Evolutionary conservation across 768 basidiomycete genomes (phyloP), one percentile per base, ranked within the genome.

Genomic region (Boletus pseudopeckii): DNA sequence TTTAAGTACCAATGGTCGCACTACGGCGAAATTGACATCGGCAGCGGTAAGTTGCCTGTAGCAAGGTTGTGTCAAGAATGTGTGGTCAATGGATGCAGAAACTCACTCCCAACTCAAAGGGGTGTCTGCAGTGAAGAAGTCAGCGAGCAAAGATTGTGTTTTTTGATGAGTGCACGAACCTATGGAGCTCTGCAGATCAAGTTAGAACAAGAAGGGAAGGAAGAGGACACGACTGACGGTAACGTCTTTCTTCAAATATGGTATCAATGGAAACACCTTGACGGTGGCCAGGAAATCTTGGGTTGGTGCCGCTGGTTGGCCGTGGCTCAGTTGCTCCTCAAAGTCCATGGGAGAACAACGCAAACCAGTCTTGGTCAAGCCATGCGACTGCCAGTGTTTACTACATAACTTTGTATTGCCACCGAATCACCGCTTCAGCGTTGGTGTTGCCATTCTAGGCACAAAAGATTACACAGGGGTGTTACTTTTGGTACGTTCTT

Each of bases 201-300:
- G 22, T 58, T n/a, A 66, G 56, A 48, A 50, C 38, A 48, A 50
- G 45, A 37, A 49, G 5, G 38, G n/a, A 38, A 34, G 72, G 62
- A 34, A 52, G n/a, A 28, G 34, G 26, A 41, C 45, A 30, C 7
- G 48, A 74, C 85, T 68, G 65, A 90, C 90, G 14, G 75, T 77
- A 20, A 86, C 78, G 69, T 92, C 88, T 52, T 74, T 80, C 65
- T 84, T 87, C 41, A 92, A 64, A 55, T 81, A 78, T 20, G 83
- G 83, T 56, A 92, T 88, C 24, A 91, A 76, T n/a, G 90, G 90
- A 67, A 88, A 92, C 34, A 92, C 90, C 61, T 81, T 83, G 61
- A 89, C 76, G 3, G 83, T 74, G 7, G 81, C 80, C 9, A 89
- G 67, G 55, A 75, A 72, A 46, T 84, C 85, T 42, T 77, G 74